These are phyloP conservation scores for Cordyceps militaris DNA, from an alignment of 2,329 filamentous ascomycete genomes.

Conservation along the genomic window DNA sequence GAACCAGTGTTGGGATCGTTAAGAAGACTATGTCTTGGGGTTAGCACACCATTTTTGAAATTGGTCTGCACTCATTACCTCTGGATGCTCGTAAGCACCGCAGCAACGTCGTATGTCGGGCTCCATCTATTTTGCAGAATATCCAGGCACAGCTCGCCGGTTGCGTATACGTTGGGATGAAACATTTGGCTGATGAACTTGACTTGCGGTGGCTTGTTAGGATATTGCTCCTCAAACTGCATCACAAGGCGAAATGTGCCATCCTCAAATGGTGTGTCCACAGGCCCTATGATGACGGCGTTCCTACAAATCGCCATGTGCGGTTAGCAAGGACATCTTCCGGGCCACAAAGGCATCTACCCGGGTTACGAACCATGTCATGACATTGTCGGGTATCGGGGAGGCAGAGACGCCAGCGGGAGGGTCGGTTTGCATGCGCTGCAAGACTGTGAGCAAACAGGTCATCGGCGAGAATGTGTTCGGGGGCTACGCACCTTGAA, in stretches of 20 bases:
- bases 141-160: slow-evolving; percentile 90
- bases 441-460: slow-evolving; percentile 17
- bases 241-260: slow-evolving; percentile 96
- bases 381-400: slow-evolving; percentile 91
- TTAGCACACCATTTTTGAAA: slow-evolving; percentile 21
- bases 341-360: background rate
- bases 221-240: slow-evolving; percentile 98
- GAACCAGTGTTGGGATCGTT: slow-evolving; percentile 99
- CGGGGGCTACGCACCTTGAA: slow-evolving; percentile 69
- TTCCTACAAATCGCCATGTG: slow-evolving; percentile 56
- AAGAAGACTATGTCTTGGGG: slow-evolving; percentile 59
- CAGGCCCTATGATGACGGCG: slow-evolving; percentile 93
- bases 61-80: slow-evolving; percentile 49
- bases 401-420: slow-evolving; percentile 95
- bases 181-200: slow-evolving; percentile 99
- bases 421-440: slow-evolving; percentile 99
- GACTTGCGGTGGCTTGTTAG: slow-evolving; percentile 94
- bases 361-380: slow-evolving; percentile 68
- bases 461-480: slow-evolving; percentile 12
- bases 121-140: slow-evolving; percentile 98
- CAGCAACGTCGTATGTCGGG: slow-evolving; percentile 95
- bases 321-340: background rate
- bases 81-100: slow-evolving; percentile 94
- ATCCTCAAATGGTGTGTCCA: slow-evolving; percentile 96
- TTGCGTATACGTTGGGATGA: slow-evolving; percentile 96